phyloP scores from a whole-genome alignment of 768 basidiomycete species.

The Suillus placidus region DNA sequence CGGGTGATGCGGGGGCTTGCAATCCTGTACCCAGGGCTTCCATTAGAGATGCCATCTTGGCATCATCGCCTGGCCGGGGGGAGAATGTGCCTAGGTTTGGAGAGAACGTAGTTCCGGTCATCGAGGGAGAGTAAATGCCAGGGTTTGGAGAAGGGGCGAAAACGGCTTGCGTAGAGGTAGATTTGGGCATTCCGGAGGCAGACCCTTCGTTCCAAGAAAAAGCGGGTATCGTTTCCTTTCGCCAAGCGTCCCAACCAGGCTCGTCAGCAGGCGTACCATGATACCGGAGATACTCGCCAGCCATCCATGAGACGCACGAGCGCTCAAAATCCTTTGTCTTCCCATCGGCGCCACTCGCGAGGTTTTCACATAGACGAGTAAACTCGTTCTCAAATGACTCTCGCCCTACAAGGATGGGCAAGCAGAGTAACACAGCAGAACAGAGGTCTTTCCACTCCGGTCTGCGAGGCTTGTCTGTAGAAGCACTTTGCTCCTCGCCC shows the following conservation, averaged over 20 bases:
- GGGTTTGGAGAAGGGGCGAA: constrained; percentile 52
- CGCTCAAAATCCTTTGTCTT: constrained; percentile 41
- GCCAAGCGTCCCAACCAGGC: constrained; percentile 61
- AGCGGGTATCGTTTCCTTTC: constrained; percentile 51
- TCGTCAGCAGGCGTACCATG: constrained; percentile 56
- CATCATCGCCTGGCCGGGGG: constrained; percentile 49
- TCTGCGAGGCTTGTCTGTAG: constrained; percentile 17
- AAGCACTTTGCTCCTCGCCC: constrained; percentile 13
- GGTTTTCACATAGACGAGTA: constrained; percentile 62
- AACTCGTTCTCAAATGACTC: constrained; percentile 72
- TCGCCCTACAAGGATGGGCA: constrained; percentile 60
- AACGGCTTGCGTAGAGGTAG: constrained; percentile 57
- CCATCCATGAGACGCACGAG: constrained; percentile 63
- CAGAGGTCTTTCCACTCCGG: constrained; percentile 64
- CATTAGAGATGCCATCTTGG: constrained; percentile 45
- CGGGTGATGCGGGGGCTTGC: constrained; percentile 21
- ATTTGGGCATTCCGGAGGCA: constrained; percentile 40
- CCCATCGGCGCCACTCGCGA: constrained; percentile 58
- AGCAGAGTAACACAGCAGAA: constrained; percentile 57
- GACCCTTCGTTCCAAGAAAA: constrained; percentile 29
- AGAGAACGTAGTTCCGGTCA: constrained; percentile 29
- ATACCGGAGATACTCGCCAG: constrained; percentile 62
- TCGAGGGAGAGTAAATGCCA: constrained; percentile 28
- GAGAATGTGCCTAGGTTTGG: constrained; percentile 56
- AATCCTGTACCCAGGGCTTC: constrained; percentile 42